These are phyloP conservation scores for Ophiostoma ips DNA, from an alignment of 2,329 filamentous ascomycete genomes.

Conservation along the genomic window DNA sequence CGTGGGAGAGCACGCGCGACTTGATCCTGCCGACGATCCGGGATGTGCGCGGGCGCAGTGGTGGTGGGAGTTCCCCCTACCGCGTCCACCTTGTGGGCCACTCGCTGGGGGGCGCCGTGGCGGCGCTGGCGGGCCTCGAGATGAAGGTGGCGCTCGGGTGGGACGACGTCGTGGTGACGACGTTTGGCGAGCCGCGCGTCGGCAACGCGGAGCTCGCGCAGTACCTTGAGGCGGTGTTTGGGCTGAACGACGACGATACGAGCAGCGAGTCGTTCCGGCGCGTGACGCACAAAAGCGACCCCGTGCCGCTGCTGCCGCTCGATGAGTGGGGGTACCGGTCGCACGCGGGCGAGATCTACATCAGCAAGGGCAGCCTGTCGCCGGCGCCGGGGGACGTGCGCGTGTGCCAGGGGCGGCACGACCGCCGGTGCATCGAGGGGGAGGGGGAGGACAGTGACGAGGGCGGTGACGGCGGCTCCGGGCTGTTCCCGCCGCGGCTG, in stretches of 20 bases:
- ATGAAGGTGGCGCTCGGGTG: constrained; percentile 27
- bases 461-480: constrained; percentile 34
- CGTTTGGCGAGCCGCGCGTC: constrained; percentile 74
- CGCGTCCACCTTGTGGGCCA: constrained; percentile 72
- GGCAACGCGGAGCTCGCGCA: constrained; percentile 43
- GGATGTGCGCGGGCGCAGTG: constrained; percentile 40
- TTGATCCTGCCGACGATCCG: constrained; percentile 55
- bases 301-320: constrained; percentile 75
- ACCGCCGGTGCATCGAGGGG: constrained; percentile 57
- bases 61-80: too few relatives aligned
- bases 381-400: constrained; percentile 55
- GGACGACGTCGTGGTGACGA: constrained; percentile 56
- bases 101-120: constrained; percentile 83
- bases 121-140: constrained; percentile 74
- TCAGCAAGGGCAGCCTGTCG: constrained; percentile 55
- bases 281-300: constrained; percentile 76
- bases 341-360: constrained; percentile 81
- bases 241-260: constrained; percentile 20
- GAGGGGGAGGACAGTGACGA: constrained; percentile 20
- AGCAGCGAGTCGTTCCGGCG: constrained; percentile 44
- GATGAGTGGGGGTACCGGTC: constrained; percentile 76
- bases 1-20: constrained; percentile 64
- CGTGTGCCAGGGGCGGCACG: constrained; percentile 57
- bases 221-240: constrained; percentile 42
- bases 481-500: constrained; percentile 34